These are phyloP conservation scores for Phytophthora sansomeana DNA, from an alignment of 352 stramenopile species.

Conservation along the genomic window DNA sequence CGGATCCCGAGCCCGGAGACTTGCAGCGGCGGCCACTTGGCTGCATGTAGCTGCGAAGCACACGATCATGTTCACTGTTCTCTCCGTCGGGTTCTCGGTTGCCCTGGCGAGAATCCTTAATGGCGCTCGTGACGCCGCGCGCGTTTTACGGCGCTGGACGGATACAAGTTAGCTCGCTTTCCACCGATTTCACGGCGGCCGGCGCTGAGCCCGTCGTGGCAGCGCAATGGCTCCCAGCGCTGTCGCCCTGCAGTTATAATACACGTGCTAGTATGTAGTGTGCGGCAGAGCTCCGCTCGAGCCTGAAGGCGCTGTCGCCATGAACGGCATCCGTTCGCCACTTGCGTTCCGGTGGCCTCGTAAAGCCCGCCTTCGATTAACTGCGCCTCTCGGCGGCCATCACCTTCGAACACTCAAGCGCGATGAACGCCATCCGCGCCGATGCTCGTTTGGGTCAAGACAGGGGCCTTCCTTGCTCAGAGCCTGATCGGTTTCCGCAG, in stretches of 20 bases:
- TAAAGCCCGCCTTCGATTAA: not conserved
- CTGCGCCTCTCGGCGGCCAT: not conserved
- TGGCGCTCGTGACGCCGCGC: not conserved
- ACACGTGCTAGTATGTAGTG: too few relatives aligned
- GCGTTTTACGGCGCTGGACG: too few relatives aligned
- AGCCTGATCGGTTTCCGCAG: not conserved
- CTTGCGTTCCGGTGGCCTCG: slow-evolving; percentile 3
- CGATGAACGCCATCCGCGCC: slow-evolving; percentile 21
- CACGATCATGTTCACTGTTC: too few relatives aligned
- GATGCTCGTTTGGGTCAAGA: slow-evolving; percentile 1
- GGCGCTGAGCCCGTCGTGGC: slow-evolving; percentile 1
- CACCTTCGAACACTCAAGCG: slow-evolving; percentile 21
- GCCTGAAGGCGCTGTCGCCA: too few relatives aligned
- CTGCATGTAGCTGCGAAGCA: too few relatives aligned
- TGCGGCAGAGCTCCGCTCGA: too few relatives aligned
- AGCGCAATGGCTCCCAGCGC: not conserved
- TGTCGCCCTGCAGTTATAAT: not conserved
- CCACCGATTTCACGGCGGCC: not conserved
- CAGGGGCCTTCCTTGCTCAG: slow-evolving; percentile 5
- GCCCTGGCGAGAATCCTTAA: not conserved
- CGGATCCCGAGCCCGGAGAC: not conserved
- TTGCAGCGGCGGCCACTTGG: not conserved
- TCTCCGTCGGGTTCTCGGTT: too few relatives aligned
- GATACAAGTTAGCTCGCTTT: not conserved
- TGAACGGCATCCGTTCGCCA: slow-evolving; percentile 12